Evolutionary conservation across 1,139 yeast species (phyloP).

Genomic region (Candida labiduridarum): DNA sequence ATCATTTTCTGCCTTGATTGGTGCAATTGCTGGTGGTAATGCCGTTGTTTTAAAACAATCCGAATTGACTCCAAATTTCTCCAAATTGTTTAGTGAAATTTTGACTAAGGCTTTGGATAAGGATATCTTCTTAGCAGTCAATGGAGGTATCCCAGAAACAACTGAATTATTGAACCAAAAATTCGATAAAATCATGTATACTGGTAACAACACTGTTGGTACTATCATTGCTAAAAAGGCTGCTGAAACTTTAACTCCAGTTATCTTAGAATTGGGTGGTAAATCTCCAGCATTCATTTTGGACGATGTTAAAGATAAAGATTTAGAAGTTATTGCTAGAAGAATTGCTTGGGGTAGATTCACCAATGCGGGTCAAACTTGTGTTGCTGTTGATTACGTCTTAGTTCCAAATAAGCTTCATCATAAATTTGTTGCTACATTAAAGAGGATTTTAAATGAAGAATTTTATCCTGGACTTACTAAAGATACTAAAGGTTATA

Average conservation of each 20-base stretch:
- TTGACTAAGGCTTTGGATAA: conserved; percentile 57
- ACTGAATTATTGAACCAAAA: conserved; percentile 63
- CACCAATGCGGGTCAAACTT: conserved; percentile 85
- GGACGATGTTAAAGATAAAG: conserved; percentile 43
- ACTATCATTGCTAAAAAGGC: conserved; percentile 78
- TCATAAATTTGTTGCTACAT: conserved; percentile 51
- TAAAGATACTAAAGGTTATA: conserved; percentile 41
- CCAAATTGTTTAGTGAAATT: conserved; percentile 57
- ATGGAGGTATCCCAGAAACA: conserved; percentile 77
- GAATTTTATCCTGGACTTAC: conserved; percentile 39
- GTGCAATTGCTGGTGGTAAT: conserved; percentile 90
- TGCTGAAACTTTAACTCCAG: conserved; percentile 82
- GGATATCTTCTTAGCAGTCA: conserved; percentile 60
- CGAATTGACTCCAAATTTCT: conserved; percentile 69
- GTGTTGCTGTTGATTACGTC: conserved; percentile 86
- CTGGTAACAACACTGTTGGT: conserved; percentile 82
- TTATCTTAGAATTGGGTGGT: conserved; percentile 87
- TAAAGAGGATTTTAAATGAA: conserved; percentile 44
- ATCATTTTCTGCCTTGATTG: conserved; percentile 66
- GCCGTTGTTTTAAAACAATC: conserved; percentile 79
- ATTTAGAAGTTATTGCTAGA: conserved; percentile 57
- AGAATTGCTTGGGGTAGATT: conserved; percentile 81
- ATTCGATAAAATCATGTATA: conserved; percentile 83
- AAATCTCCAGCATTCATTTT: conserved; percentile 82
- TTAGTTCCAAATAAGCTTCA: conserved; percentile 63